Percentiles rank a stretch among this genome's conserved stretches.
Conservation (phyloP, 2,329 filamentous ascomycete species). For the Alternaria conjuncta region DNA sequence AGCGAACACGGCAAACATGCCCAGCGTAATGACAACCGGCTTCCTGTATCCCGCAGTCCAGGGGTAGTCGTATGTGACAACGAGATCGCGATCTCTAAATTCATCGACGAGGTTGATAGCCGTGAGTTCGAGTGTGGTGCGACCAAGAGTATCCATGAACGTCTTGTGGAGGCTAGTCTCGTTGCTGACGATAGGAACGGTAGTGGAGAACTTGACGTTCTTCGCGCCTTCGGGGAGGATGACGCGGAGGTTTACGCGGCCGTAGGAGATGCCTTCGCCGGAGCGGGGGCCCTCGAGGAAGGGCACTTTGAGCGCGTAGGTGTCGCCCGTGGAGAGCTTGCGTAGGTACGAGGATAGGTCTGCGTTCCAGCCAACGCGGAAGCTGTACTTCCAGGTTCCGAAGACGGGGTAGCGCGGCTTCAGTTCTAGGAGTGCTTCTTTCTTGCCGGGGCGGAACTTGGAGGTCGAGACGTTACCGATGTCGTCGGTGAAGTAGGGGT, state of each 20-base stretch:
- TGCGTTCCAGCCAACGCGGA: constrained; percentile 94
- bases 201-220: constrained; percentile 80
- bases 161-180: constrained; percentile 75
- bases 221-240: constrained; percentile 90
- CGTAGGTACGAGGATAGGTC: constrained; percentile 80
- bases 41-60: constrained; percentile 79
- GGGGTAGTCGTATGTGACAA: constrained; percentile 89
- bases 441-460: constrained; percentile 76
- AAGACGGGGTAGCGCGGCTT: constrained; percentile 97
- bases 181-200: constrained; percentile 71
- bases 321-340: constrained; percentile 65
- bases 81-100: constrained; percentile 78
- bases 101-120: constrained; percentile 91
- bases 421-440: constrained; percentile 84
- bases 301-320: constrained; percentile 87
- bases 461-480: constrained; percentile 98
- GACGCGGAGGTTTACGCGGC: constrained; percentile 77
- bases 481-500: constrained; percentile 93
- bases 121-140: constrained; percentile 80
- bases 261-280: constrained; percentile 84
- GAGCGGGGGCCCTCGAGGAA: constrained; percentile 93
- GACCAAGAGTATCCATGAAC: constrained; percentile 91
- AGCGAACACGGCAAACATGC: constrained; percentile 75
- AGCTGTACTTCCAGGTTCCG: constrained; percentile 97
- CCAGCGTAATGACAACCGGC: constrained; percentile 79